Conservation (phyloP, 176 grass and related monocot species). For the Avena sativa region DNA sequence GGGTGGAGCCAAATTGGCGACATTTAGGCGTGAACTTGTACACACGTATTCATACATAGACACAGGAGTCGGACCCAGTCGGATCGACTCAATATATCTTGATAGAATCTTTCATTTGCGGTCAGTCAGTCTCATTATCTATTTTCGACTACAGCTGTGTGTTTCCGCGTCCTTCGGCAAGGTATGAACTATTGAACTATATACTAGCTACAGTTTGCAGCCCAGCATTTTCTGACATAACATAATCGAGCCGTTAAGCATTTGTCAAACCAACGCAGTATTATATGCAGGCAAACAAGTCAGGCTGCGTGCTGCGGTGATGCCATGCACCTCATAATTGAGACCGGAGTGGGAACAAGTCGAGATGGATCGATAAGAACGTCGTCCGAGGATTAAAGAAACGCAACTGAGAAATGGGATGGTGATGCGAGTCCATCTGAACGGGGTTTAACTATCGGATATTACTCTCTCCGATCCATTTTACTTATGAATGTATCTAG, state of each 20-base stretch:
- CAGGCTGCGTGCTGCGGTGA: slow-evolving; percentile 20
- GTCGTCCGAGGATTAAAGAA: slow-evolving; percentile 48
- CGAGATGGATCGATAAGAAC: slow-evolving; percentile 9
- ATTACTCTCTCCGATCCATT: background rate
- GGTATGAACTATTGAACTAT: slow-evolving; percentile 11
- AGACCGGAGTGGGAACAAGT: slow-evolving; percentile 45
- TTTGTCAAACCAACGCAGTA: slow-evolving; percentile 45
- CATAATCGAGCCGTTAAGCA: slow-evolving; percentile 24
- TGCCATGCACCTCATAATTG: slow-evolving; percentile 41
- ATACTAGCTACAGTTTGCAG: background rate
- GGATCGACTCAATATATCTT: background rate
- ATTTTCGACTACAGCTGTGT: slow-evolving; percentile 45
- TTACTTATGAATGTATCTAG: too few species aligned
- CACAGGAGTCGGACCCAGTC: background rate
- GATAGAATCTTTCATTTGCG: background rate
- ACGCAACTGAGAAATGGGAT: background rate
- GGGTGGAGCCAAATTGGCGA: background rate
- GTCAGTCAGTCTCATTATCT: slow-evolving; percentile 18
- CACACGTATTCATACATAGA: slow-evolving; percentile 3
- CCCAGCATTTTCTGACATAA: background rate
- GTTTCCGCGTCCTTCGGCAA: slow-evolving; percentile 44
- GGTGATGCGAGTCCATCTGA: slow-evolving; percentile 43
- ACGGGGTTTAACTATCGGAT: background rate
- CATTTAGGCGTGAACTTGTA: slow-evolving; percentile 11
- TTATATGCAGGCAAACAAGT: slow-evolving; percentile 2